phyloP scores from a whole-genome alignment of 1,284 basidiomycete genomes.

The Rhodotorula glutinis region DNA sequence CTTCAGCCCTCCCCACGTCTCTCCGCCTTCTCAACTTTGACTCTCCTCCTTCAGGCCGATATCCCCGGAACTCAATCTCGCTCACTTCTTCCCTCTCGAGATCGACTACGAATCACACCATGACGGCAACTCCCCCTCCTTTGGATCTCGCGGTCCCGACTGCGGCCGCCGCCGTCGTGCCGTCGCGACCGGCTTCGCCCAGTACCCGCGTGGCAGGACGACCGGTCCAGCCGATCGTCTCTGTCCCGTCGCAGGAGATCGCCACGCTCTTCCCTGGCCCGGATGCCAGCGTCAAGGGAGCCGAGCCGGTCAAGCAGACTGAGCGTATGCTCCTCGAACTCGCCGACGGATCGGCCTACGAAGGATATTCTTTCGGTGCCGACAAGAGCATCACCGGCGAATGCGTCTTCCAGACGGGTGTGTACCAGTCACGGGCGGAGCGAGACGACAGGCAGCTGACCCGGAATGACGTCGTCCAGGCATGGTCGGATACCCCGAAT shows the following conservation, averaged over 20 bases:
- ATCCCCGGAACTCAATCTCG: too few species aligned
- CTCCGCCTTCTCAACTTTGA: too few species aligned
- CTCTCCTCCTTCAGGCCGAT: too few species aligned
- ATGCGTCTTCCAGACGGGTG: conserved; percentile 99
- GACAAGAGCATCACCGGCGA: conserved; percentile 91
- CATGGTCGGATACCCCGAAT: conserved; percentile 99
- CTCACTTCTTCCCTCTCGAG: too few species aligned
- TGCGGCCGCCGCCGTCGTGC: not conserved
- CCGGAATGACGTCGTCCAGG: conserved; percentile 55
- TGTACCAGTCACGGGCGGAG: not conserved
- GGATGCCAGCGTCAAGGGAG: conserved; percentile 13
- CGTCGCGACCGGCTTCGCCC: conserved; percentile 23
- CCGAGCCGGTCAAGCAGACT: conserved; percentile 3
- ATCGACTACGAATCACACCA: not conserved
- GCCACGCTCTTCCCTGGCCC: conserved; percentile 16
- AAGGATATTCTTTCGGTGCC: conserved; percentile 91
- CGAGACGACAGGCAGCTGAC: conserved; percentile 1
- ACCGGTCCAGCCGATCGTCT: conserved; percentile 30
- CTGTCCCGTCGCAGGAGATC: conserved; percentile 21
- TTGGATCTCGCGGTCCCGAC: conserved; percentile 19
- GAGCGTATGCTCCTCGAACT: conserved; percentile 73
- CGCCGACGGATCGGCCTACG: conserved; percentile 80
- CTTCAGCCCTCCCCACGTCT: not conserved
- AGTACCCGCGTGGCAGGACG: conserved; percentile 8
- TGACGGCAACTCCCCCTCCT: conserved; percentile 19